Evolutionary conservation across 1,139 yeast genomes (phyloP).

Genomic region (Pichia sp.): DNA sequence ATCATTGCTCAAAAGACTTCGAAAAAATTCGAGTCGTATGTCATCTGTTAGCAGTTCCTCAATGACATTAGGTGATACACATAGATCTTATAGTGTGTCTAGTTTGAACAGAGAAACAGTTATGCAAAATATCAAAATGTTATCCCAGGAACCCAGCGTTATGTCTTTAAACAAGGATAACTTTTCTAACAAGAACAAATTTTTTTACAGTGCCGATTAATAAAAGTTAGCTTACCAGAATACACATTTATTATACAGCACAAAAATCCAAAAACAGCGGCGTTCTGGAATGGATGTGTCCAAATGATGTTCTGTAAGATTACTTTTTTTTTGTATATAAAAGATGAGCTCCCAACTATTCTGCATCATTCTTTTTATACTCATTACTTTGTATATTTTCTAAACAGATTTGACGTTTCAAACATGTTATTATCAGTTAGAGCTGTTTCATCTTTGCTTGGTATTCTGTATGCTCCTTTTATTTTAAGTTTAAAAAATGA

Average conservation of each 20-base stretch:
- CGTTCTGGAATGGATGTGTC: not conserved
- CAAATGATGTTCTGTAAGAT: not conserved
- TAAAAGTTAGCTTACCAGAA: not conserved
- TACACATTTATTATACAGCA: not conserved
- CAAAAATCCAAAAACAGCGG: too few relatives aligned
- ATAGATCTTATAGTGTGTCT: slow-evolving; percentile 6
- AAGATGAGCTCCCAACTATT: not conserved
- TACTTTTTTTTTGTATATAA: not conserved
- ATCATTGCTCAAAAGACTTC: slow-evolving; percentile 24
- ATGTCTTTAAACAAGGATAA: slow-evolving; percentile 24
- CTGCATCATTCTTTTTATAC: not conserved
- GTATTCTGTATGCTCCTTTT: not conserved
- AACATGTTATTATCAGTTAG: not conserved
- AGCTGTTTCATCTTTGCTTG: not conserved
- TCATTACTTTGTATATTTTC: not conserved
- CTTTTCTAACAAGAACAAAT: slow-evolving; percentile 21
- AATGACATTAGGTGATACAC: not conserved
- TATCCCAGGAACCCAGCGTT: slow-evolving; percentile 21
- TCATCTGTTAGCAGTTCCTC: not conserved
- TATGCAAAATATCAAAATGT: slow-evolving; percentile 13
- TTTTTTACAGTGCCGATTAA: slow-evolving; percentile 26
- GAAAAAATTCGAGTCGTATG: slow-evolving; percentile 2
- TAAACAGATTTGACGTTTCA: not conserved
- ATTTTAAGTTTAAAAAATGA: not conserved
- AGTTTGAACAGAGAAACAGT: slow-evolving; percentile 11